Conservation (phyloP, 129 eudicot species). For the Daucus carota region DNA sequence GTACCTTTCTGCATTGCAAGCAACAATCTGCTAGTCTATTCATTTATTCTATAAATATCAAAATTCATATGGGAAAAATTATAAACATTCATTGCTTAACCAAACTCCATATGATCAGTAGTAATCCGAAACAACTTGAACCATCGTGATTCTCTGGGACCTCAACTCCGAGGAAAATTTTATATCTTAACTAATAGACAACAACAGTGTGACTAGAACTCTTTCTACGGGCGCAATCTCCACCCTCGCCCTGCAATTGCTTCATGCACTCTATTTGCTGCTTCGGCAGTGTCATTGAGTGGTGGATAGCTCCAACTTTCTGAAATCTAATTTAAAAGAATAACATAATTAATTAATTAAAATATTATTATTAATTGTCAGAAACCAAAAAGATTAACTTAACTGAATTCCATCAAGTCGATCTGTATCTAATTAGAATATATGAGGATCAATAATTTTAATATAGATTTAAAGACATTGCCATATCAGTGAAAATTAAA, state of each 20-base stretch:
- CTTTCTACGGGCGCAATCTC: slow-evolving; percentile 60
- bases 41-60: slow-evolving; percentile 1
- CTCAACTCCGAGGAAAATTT: slow-evolving; percentile 3
- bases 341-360: not conserved
- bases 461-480: not conserved
- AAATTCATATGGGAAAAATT: slow-evolving; percentile 3
- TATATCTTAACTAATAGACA: not conserved
- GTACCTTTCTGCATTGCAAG: not conserved
- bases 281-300: slow-evolving; percentile 83
- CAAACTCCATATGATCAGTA: not conserved
- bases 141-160: not conserved
- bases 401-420: not conserved
- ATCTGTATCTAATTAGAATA: not conserved
- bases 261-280: slow-evolving; percentile 68
- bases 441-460: not conserved
- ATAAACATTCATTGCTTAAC: not conserved
- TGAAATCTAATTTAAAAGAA: slow-evolving; percentile 43
- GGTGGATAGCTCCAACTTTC: slow-evolving; percentile 99
- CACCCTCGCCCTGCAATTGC: slow-evolving; percentile 94
- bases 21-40: not conserved
- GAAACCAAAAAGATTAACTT: not conserved
- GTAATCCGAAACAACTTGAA: not conserved
- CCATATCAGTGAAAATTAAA: not conserved
- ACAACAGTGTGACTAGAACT: slow-evolving; percentile 4
- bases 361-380: not conserved